phyloP scores from a whole-genome alignment of 2,329 filamentous ascomycete genomes.

The Arachnomyces sp. region DNA sequence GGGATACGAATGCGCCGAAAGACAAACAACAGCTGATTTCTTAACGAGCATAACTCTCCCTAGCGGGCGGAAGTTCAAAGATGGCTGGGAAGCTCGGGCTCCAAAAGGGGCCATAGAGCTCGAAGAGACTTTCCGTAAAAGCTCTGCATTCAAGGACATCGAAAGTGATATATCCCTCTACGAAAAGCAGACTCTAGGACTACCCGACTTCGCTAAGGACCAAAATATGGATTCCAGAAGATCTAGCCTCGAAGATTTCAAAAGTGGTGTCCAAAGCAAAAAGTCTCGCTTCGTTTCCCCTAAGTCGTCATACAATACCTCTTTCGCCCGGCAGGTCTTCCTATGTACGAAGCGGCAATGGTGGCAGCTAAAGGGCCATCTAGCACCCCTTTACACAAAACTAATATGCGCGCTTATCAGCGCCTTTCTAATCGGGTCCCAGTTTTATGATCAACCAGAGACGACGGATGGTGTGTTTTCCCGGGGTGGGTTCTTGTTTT shows the following conservation, averaged over 20 bases:
- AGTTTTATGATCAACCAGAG: conserved; percentile 58
- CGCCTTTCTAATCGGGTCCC: conserved; percentile 60
- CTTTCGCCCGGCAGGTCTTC: conserved; percentile 57
- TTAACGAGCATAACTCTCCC: conserved; percentile 63
- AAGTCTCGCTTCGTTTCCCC: conserved; percentile 46
- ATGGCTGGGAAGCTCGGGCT: conserved; percentile 52
- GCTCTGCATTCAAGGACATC: conserved; percentile 49
- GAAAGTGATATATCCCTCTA: conserved; percentile 52
- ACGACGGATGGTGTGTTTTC: conserved; percentile 51
- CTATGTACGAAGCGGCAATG: conserved; percentile 57
- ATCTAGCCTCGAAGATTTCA: conserved; percentile 40
- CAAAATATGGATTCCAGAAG: conserved; percentile 23
- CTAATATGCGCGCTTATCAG: conserved; percentile 64
- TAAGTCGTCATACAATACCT: conserved; percentile 65
- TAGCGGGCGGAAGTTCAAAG: conserved; percentile 54
- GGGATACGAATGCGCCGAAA: conserved; percentile 48
- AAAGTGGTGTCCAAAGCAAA: conserved; percentile 51
- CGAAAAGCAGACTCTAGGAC: conserved; percentile 43
- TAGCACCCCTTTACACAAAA: conserved; percentile 61
- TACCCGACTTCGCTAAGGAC: conserved; percentile 45
- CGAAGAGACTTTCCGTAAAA: conserved; percentile 56
- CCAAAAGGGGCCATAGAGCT: conserved; percentile 60
- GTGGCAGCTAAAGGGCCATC: conserved; percentile 66
- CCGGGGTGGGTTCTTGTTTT: conserved; percentile 53
- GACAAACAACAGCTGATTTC: conserved; percentile 64